Evolutionary conservation across 2,329 filamentous ascomycete genomes (phyloP), one percentile per base, ranked within the genome.

Genomic region (Drechmeria coniospora): DNA sequence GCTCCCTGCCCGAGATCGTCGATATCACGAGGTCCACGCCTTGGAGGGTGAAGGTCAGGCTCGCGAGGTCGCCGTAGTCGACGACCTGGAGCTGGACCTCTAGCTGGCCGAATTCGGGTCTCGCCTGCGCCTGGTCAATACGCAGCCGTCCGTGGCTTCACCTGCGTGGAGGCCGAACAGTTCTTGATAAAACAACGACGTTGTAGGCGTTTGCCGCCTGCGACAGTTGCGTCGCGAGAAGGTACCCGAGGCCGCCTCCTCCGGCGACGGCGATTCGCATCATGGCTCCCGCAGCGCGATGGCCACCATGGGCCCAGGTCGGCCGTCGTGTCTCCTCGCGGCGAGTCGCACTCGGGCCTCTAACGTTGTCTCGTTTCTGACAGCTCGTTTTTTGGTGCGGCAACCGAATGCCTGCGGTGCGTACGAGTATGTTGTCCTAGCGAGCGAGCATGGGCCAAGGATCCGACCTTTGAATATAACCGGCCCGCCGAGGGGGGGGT

Each of bases 21-120:
- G 78, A 84, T 31, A 84, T 78, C 40, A 83, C 68, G 8, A 80
- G 65, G 47, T 84, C 75, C 23, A 81, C 65, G 8, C 79, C 79
- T 32, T 65, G 65, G n/a, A 86, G 63, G 7, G 68, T 65, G 45
- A 73, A 81, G 10, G 59, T 59, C 15, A 86, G 61, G 23, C 63
- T 63, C 2, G 63, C 56, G 18, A 61, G 49, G 35, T 71, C 57
- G 36, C 60, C 51, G 46, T 82, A 84, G 53, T 82, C 61, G n/a
- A 82, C 74, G 22, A 69, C 57, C 31, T 72, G 59, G 25, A 81
- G 69, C 47, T 82, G 77, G 39, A 76, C 75, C 25, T 63, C 68
- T 32, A 63, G 58, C 9, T 55, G 46, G 25, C 59, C 56, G 30
- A 74, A 62, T 33, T 65, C 61, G 21, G 65, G 56, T 39, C 71